Evolutionary conservation across 2,329 filamentous ascomycete species (phyloP).

Genomic region (Sclerotinia sclerotiorum): DNA sequence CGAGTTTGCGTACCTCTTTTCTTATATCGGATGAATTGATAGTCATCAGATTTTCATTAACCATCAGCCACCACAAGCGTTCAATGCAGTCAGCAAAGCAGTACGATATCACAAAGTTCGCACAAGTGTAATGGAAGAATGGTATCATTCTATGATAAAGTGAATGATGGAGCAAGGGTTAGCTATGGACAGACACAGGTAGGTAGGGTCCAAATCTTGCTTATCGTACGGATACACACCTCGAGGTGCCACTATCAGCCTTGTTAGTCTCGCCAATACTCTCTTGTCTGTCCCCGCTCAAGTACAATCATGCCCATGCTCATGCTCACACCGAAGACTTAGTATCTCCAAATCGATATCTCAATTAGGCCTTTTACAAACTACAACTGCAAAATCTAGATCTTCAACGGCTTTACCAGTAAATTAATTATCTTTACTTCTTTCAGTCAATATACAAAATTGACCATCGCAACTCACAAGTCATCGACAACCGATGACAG

Average conservation of each 20-base stretch:
- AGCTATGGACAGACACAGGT: not conserved
- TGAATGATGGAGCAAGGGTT: not conserved
- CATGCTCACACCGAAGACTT: not conserved
- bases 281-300: not conserved
- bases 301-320: not conserved
- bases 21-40: conserved; percentile 18
- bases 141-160: not conserved
- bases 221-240: not conserved
- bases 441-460: not conserved
- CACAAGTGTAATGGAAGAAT: conserved; percentile 18
- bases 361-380: not conserved
- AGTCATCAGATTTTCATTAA: conserved; percentile 11
- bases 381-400: not conserved
- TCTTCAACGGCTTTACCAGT: not conserved
- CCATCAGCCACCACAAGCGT: conserved; percentile 7
- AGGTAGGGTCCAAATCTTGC: conserved; percentile 5
- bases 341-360: not conserved
- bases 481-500: not conserved
- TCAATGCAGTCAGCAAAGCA: conserved; percentile 22
- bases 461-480: conserved; percentile 9
- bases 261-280: not conserved
- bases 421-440: not conserved
- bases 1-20: conserved; percentile 3
- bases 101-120: not conserved
- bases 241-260: not conserved